Evolutionary conservation across 2,329 filamentous ascomycete species (phyloP).

Genomic region (Cercospora brassicicola): DNA sequence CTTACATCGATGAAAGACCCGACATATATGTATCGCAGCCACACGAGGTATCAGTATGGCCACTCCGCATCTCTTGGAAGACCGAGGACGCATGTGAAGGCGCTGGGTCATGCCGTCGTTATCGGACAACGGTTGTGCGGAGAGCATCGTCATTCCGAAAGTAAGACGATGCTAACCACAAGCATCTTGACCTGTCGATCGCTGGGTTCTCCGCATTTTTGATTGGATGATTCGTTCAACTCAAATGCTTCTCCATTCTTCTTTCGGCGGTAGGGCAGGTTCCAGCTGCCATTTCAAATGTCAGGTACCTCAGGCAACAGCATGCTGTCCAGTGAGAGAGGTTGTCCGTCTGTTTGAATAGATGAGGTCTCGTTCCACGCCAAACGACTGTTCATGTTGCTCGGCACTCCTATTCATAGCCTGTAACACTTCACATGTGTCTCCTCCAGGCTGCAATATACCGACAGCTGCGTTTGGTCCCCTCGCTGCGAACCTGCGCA

Average conservation of each 20-base stretch:
- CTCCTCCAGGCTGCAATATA: neutral
- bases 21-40: slow-evolving; percentile 7
- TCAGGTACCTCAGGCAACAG: slow-evolving; percentile 11
- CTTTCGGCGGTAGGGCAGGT: slow-evolving; percentile 2
- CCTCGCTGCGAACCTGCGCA: neutral
- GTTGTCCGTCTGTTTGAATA: neutral
- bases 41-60: slow-evolving; percentile 10
- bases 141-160: slow-evolving; percentile 13
- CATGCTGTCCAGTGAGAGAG: slow-evolving; percentile 8
- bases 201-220: neutral
- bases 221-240: slow-evolving; percentile 13
- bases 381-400: neutral
- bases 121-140: slow-evolving; percentile 3
- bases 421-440: neutral
- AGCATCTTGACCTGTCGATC: slow-evolving; percentile 11
- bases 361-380: neutral
- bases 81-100: slow-evolving; percentile 16
- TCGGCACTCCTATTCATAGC: neutral
- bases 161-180: slow-evolving; percentile 1
- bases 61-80: slow-evolving; percentile 9
- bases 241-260: slow-evolving; percentile 9
- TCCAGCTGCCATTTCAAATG: neutral
- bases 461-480: neutral
- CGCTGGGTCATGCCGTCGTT: slow-evolving; percentile 11
- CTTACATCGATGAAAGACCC: neutral